These are phyloP conservation scores for Corchorus olitorius DNA, from an alignment of 345 rosid genomes.

Conservation along the genomic window DNA sequence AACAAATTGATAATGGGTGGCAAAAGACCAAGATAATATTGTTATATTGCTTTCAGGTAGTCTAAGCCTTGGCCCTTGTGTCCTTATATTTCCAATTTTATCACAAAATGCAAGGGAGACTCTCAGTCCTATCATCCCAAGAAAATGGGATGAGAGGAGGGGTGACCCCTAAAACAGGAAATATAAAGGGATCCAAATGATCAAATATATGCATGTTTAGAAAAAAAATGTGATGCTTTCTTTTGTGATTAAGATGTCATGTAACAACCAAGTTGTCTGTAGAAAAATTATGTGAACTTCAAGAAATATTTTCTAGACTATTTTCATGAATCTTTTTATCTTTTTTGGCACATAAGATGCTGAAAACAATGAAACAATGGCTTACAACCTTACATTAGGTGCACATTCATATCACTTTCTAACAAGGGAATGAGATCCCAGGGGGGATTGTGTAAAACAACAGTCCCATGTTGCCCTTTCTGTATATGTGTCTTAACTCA, in stretches of 20 bases:
- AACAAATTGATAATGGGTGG: not conserved
- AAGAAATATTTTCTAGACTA: not conserved
- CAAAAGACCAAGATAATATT: conserved; percentile 7
- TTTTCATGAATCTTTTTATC: not conserved
- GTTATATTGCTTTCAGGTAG: conserved; percentile 1
- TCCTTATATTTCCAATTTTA: not conserved
- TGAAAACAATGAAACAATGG: too few species aligned
- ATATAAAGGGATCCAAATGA: not conserved
- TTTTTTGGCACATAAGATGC: too few species aligned
- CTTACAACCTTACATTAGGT: too few species aligned
- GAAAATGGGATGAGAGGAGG: not conserved
- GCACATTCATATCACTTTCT: too few species aligned
- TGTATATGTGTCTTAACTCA: too few species aligned
- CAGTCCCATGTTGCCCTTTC: too few species aligned
- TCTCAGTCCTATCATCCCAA: not conserved
- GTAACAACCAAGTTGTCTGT: not conserved
- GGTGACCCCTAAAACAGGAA: not conserved
- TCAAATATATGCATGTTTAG: not conserved
- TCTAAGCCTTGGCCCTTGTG: not conserved
- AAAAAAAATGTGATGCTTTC: not conserved
- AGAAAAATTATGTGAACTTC: not conserved
- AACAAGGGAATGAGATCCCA: too few species aligned
- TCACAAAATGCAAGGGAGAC: not conserved
- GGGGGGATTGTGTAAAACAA: too few species aligned
- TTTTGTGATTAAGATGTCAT: not conserved